Conservation (phyloP, 257 asterid species). For the Solanum paucissectum region DNA sequence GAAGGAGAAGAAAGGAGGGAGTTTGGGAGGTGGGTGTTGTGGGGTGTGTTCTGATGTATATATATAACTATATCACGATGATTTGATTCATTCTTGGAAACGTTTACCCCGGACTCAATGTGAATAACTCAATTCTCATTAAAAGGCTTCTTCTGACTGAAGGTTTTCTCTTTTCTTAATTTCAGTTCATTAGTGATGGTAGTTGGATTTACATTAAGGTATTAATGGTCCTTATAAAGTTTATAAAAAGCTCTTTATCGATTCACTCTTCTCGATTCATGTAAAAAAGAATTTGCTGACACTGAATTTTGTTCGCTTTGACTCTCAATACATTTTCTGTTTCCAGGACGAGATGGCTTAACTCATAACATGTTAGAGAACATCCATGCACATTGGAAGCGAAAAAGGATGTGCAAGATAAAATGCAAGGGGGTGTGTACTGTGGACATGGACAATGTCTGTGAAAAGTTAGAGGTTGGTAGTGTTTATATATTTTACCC, state of each 20-base stretch:
- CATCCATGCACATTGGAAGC: conserved; percentile 89
- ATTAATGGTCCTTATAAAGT: background rate
- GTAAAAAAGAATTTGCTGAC: background rate
- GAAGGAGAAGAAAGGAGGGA: background rate
- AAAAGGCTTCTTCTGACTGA: background rate
- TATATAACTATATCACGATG: background rate
- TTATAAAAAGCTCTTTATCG: background rate
- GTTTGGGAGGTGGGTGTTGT: background rate
- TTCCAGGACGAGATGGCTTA: conserved; percentile 86
- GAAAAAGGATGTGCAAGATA: conserved; percentile 79
- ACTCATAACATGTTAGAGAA: conserved; percentile 96
- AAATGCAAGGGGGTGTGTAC: conserved; percentile 97
- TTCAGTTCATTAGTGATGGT: background rate
- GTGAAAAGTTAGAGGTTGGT: conserved; percentile 81
- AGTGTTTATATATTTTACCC: conserved; percentile 5
- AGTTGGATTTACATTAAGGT: background rate
- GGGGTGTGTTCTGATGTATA: background rate
- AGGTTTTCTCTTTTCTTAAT: background rate
- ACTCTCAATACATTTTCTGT: background rate
- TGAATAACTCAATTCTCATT: background rate
- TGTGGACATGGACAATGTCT: conserved; percentile 79
- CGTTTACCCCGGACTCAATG: background rate
- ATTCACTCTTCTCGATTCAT: background rate
- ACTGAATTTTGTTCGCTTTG: background rate
- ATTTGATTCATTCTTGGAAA: background rate